These are phyloP conservation scores for Aspergillus panamensis DNA, from an alignment of 495 filamentous ascomycete genomes.

Conservation along the genomic window DNA sequence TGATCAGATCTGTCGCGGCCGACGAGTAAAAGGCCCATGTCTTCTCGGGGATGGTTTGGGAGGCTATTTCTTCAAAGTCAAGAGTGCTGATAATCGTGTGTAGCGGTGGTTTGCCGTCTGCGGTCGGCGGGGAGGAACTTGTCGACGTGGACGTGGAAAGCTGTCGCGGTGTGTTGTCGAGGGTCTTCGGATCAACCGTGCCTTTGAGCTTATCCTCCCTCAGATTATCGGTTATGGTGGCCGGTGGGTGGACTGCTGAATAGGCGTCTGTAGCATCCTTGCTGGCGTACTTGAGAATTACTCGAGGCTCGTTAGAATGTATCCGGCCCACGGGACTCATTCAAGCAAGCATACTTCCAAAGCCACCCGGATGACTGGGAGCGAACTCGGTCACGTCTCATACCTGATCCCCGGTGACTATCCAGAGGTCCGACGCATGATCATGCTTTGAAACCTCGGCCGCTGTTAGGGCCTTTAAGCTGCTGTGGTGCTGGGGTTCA, in stretches of 20 bases:
- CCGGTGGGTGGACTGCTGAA: not conserved
- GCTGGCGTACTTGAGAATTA: no score
- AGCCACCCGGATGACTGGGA: no score
- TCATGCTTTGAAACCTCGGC: no score
- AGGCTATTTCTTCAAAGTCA: slow-evolving; percentile 70
- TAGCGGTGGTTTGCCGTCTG: not conserved
- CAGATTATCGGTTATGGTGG: not conserved
- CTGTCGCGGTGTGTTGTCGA: not conserved
- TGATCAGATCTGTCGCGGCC: slow-evolving; percentile 73
- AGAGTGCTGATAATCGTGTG: slow-evolving; percentile 46
- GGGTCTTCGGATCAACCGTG: not conserved
- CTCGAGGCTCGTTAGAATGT: no score
- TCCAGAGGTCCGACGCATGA: no score
- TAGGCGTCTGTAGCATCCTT: not conserved
- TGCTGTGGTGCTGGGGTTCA: no score
- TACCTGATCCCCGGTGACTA: no score
- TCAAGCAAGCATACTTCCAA: no score
- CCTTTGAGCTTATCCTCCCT: not conserved
- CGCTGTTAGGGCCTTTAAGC: no score
- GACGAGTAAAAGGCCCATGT: slow-evolving; percentile 95
- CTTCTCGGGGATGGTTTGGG: slow-evolving; percentile 72
- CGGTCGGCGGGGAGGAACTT: not conserved
- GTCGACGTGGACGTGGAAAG: not conserved
- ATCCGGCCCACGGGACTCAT: no score
- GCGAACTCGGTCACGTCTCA: no score